Conservation (phyloP, 495 filamentous ascomycete species). For the Letharia columbiana region DNA sequence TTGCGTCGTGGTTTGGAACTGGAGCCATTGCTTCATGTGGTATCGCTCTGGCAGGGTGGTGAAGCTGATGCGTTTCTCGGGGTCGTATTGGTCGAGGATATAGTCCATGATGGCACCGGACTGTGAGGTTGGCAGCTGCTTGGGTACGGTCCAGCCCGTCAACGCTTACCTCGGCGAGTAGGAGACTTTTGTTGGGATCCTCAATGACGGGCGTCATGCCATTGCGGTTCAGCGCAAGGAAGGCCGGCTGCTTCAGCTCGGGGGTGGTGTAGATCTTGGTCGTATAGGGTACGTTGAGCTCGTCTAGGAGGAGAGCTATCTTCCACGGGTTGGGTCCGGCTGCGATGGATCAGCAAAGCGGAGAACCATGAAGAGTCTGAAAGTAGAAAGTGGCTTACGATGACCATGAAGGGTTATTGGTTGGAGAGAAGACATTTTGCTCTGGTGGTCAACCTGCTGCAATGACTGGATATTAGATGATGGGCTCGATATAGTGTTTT, state of each 20-base stretch:
- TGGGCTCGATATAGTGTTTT: background rate
- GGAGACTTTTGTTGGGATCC: conserved; percentile 48
- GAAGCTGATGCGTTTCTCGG: conserved; percentile 25
- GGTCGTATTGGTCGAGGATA: conserved; percentile 52
- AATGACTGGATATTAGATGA: too few species aligned
- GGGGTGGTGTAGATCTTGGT: conserved; percentile 29
- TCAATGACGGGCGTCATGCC: conserved; percentile 51
- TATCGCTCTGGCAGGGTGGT: conserved; percentile 36
- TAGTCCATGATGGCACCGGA: conserved; percentile 56
- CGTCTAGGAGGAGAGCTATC: conserved; percentile 43
- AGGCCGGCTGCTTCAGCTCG: conserved; percentile 44
- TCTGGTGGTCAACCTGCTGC: background rate
- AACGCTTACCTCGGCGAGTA: conserved; percentile 9
- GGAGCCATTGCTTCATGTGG: conserved; percentile 34
- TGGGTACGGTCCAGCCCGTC: background rate
- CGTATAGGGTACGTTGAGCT: conserved; percentile 28
- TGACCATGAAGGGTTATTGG: conserved; percentile 9
- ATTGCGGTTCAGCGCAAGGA: conserved; percentile 51
- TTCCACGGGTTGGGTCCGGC: conserved; percentile 42
- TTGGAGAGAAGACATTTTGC: conserved; percentile 8
- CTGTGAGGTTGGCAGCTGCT: conserved; percentile 38
- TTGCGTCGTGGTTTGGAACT: conserved; percentile 40
- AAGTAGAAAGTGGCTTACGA: background rate
- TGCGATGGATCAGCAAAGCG: background rate
- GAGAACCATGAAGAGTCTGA: background rate